Base-by-base conservation (phyloP, 75 land plant genomes). In the Adiantum capillusveneris region DNA sequence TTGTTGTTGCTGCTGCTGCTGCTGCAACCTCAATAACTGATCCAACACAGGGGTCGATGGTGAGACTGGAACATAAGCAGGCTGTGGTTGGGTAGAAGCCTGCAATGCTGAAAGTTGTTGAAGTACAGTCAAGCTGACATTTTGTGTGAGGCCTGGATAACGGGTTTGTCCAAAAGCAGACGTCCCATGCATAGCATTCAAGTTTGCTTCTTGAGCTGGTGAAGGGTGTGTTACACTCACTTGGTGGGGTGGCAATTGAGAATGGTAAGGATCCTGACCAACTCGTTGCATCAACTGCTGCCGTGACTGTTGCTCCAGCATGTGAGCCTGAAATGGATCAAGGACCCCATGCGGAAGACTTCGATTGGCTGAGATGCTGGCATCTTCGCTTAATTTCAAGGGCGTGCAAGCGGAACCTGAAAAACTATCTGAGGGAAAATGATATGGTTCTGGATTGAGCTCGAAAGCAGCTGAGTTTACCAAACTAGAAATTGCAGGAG, bases 31-130 rank as follows among this genome's bases (percentile, higher is more conserved):
- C 41, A 82, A 29, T 12, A 80, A 53, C 53, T 82, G 79, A 56
- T 88, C 90, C 25, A 84, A 51, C n/a, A 82, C 31, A 16, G 83
- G 71, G 7, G 73, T 63, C 25, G 87, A 81, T 19, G 75, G 68
- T 19, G 83, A 39, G 44, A 65, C 34, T 44, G 88, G 60, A 17
- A 64, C 62, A 57, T 81, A 90, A 48, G 84, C 58, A 7, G 75
- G 16, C 60, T 79, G 79, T 41, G 71, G 72, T 58, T 78, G 86
- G 24, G 76, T 71, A 12, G 70, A 34, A 58, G 74, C 30, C 31
- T 77, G 68, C 43, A 75, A 76, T 56, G 74, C 77, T 25, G 83
- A 79, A 45, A 51, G 65, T 30, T 63, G 65, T 7, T 52, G 30
- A 29, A 50, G 58, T 11, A 83, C 49, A 60, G 26, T 72, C 21